Conservation (phyloP, 2,329 filamentous ascomycete genomes). For the Diplodia scrobiculata region DNA sequence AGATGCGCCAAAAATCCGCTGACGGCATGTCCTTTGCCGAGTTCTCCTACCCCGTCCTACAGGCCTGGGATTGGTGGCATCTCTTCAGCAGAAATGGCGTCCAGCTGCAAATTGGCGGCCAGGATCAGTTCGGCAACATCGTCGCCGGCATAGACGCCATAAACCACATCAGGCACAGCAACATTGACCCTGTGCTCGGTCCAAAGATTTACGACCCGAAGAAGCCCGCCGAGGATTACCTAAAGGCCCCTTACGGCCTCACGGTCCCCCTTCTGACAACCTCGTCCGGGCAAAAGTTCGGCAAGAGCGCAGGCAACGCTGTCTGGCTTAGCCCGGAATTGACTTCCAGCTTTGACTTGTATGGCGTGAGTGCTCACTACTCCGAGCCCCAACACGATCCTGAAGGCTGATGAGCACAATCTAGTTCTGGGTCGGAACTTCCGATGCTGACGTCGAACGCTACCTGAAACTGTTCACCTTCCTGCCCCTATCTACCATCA, state of each 20-base stretch:
- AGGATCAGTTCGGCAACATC: slow-evolving; percentile 97
- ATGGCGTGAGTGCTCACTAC: slow-evolving; percentile 58
- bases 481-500: slow-evolving; percentile 70
- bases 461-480: slow-evolving; percentile 92
- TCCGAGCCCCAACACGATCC: neutral
- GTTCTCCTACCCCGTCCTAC: slow-evolving; percentile 88
- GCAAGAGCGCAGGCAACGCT: slow-evolving; percentile 91
- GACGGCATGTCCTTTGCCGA: slow-evolving; percentile 94
- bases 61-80: slow-evolving; percentile 96
- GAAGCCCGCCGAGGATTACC: slow-evolving; percentile 33
- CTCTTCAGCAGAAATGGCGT: slow-evolving; percentile 70
- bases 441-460: slow-evolving; percentile 77
- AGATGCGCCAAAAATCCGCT: slow-evolving; percentile 77
- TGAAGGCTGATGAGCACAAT: slow-evolving; percentile 19
- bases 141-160: slow-evolving; percentile 84
- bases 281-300: slow-evolving; percentile 82
- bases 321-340: slow-evolving; percentile 84
- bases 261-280: slow-evolving; percentile 90
- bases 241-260: slow-evolving; percentile 70
- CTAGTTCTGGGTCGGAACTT: slow-evolving; percentile 79
- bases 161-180: slow-evolving; percentile 69
- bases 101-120: slow-evolving; percentile 88
- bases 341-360: slow-evolving; percentile 82
- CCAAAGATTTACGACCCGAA: slow-evolving; percentile 34
- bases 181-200: slow-evolving; percentile 36